phyloP scores from a whole-genome alignment of 2,329 filamentous ascomycete genomes.

The Dactylellina cionopaga region DNA sequence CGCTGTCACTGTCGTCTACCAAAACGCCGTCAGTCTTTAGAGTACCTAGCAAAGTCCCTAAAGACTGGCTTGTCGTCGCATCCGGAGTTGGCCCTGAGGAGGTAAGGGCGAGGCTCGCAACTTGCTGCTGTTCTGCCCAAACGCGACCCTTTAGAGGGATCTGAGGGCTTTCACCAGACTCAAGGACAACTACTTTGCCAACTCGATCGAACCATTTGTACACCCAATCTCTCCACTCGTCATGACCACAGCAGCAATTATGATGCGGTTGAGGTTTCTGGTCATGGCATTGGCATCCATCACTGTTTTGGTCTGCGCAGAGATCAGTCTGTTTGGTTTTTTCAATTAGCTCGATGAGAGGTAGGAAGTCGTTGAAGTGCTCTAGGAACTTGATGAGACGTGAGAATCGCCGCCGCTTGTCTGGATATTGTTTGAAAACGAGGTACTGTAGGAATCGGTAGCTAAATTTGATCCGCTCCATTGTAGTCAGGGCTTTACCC shows the following conservation, averaged over 20 bases:
- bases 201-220: slow-evolving; percentile 6
- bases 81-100: not conserved
- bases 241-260: not conserved
- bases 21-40: not conserved
- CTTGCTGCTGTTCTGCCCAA: slow-evolving; percentile 2
- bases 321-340: not conserved
- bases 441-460: slow-evolving; percentile 3
- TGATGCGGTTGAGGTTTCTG: slow-evolving; percentile 3
- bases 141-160: not conserved
- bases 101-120: not conserved
- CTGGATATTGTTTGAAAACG: not conserved
- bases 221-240: not conserved
- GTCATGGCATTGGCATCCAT: not conserved
- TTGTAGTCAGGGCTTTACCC: not conserved
- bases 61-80: not conserved
- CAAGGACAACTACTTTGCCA: not conserved
- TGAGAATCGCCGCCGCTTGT: not conserved
- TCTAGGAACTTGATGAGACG: not conserved
- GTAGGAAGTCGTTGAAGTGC: not conserved
- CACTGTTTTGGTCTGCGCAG: slow-evolving; percentile 3
- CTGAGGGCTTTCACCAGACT: not conserved
- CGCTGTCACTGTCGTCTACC: not conserved
- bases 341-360: not conserved
- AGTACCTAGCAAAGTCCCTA: not conserved
- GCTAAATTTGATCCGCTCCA: slow-evolving; percentile 7